Base-by-base conservation (phyloP, 2,329 filamentous ascomycete species). In the Neophaeococcomyces aloes region DNA sequence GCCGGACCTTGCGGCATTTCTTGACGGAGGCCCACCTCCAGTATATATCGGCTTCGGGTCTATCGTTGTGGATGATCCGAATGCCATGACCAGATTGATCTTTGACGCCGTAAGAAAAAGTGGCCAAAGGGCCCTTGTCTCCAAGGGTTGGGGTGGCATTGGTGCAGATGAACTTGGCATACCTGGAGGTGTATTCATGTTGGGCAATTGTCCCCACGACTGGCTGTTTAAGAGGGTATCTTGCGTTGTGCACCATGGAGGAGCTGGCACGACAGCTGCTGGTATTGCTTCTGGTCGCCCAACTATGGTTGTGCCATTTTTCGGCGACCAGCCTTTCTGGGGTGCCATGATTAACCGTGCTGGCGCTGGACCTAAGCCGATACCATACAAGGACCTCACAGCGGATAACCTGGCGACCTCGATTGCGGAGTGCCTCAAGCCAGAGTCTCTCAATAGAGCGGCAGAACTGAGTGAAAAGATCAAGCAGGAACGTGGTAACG, bases 61-160 rank as follows among this genome's bases (percentile, higher is more conserved):
- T 0, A 89, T 89, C 41, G 83, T 89, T 1, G 79, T 88, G 0
- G 81, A 87, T 44, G 78, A 88, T 48, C 82, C 83, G 0, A 75
- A 82, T 46, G 75, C 67, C 1, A 74, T 88, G 62, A 88, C 84
- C 0, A 65, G 71, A 15, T 71, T 80, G 46, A 81, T 89, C 6
- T 84, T 88, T 44, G 78, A 83, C 11, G 83, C 84, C 1, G 69
- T 87, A 2, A 66, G 70, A 40, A 68, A 72, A 7, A 71, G 79
- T 0, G 82, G 83, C 1, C 73, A 84, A n/a, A 72, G 86, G 45
- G 86, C 86, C 2, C 65, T 94, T 1, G 81, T 94, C 1, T 89
- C 85, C 0, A 87, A 89, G 57, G 87, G 86, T 13, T 94, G 86
- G 87, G 86, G 86, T 38, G 86, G 86, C 0, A 69, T 94, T 6